These are phyloP conservation scores for Colletotrichum godetiae DNA, from an alignment of 2,329 filamentous ascomycete genomes.

Conservation along the genomic window DNA sequence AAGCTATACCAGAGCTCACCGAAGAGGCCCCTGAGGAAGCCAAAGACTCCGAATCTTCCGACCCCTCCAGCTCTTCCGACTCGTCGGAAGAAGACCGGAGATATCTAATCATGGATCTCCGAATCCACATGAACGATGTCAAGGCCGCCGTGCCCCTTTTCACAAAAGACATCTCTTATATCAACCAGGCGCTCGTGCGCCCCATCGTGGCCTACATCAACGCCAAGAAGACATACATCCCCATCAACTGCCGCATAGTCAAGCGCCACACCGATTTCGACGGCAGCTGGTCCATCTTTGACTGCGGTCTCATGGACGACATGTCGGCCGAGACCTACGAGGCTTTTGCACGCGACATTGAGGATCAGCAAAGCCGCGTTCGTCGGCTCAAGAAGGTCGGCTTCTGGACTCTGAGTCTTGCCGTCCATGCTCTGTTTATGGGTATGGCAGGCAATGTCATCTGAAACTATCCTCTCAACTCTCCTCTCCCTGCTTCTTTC, in stretches of 20 bases:
- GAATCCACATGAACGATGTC: constrained; percentile 95
- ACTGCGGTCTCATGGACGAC: constrained; percentile 94
- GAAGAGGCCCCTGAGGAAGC: neutral
- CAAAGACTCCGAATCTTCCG: neutral
- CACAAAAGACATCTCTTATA: constrained; percentile 90
- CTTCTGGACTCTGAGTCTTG: constrained; percentile 93
- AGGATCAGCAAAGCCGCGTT: constrained; percentile 87
- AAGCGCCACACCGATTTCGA: constrained; percentile 92
- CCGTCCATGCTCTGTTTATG: constrained; percentile 93
- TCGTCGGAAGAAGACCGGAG: constrained; percentile 69
- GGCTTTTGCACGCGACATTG: constrained; percentile 91
- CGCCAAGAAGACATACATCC: constrained; percentile 92
- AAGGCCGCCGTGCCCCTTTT: constrained; percentile 94
- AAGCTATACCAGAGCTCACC: constrained; percentile 34
- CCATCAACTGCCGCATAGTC: constrained; percentile 92
- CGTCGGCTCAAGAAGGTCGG: constrained; percentile 94
- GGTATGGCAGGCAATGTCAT: constrained; percentile 88
- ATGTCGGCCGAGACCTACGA: constrained; percentile 93
- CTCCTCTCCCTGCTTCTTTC: constrained; percentile 5
- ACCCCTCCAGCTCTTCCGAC: neutral
- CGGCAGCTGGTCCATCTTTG: constrained; percentile 93
- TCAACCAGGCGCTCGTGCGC: constrained; percentile 93
- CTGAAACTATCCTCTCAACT: constrained; percentile 41
- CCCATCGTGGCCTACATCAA: constrained; percentile 99
- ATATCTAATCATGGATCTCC: constrained; percentile 92